Evolutionary conservation across 2,329 filamentous ascomycete species (phyloP), one percentile per base, ranked within the genome.

Genomic region (Verticillium tricorpus): DNA sequence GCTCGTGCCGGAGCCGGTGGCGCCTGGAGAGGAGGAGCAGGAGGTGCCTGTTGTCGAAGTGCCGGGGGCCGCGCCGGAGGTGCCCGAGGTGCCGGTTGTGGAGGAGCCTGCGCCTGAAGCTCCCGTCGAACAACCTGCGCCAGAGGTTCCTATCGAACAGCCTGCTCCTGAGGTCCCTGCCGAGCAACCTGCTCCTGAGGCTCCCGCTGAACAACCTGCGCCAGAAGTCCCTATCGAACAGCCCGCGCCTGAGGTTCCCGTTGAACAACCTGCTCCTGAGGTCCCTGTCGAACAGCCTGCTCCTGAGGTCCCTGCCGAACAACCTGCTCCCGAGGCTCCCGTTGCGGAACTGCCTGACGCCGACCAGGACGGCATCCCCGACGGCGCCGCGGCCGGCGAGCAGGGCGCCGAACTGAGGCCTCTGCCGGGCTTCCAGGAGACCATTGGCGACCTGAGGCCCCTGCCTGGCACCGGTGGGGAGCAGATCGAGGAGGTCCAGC

Each of bases 331-430:
- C 17, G 39, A 45, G 17, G 39, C 17, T 8, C 39, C 39, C 3
- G 39, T 45, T 2, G 45, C 45, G 8, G 8, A 52, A 5, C 45
- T 52, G n/a, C 45, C 45, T 4, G 45, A 52, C 19, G 45, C 54
- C n/a, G 28, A 34, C 54, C 54, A 56, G 32, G 40, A 52, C 5
- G 58, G 45, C 9, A 32, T 59, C n/a, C 58, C 58, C 19, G 58
- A 37, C 15, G 58, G 58, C 28, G 40, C n/a, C 15, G 22, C 28
- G 12, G 28, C 40, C 12, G 58, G 58, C 12, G 58, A 55, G 22
- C 58, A 59, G 45, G 58, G 58, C 19, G 58, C 58, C 31, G 58
- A 59, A 45, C 31, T 59, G 17, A n/a, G 58, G 31, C 58, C 58
- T 25, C 58, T 59, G 28, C 58, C 57, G 4, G 54, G 54, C 25